Percentiles rank a stretch among this genome's conserved stretches.
phyloP scores from a whole-genome alignment of 805 yeast species.

The Wickerhamomyces alni region DNA sequence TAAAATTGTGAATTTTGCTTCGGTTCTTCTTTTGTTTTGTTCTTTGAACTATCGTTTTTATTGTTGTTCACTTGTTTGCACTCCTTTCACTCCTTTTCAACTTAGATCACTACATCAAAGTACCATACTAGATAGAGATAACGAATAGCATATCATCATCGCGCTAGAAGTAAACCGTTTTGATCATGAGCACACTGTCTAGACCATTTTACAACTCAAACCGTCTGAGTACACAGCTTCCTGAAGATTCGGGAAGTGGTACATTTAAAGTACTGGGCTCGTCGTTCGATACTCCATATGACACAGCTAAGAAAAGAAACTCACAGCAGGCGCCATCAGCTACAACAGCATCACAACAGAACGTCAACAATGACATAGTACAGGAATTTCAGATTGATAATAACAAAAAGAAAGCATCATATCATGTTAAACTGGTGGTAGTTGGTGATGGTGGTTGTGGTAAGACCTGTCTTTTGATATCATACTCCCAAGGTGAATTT shows the following conservation, averaged over 20 bases:
- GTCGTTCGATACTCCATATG: constrained; percentile 25
- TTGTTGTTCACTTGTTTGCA: no score
- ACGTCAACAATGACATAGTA: background rate
- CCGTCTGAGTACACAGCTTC: background rate
- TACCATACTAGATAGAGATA: no score
- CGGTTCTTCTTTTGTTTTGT: no score
- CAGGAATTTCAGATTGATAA: constrained; percentile 22
- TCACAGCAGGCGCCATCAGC: constrained; percentile 4
- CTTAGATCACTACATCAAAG: no score
- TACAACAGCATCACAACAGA: background rate
- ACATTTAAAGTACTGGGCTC: constrained; percentile 15
- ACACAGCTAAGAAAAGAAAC: constrained; percentile 19
- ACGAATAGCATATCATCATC: no score
- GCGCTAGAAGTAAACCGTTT: no score
- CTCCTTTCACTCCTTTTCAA: no score
- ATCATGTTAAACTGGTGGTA: constrained; percentile 56
- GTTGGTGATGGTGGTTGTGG: constrained; percentile 93
- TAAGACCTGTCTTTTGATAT: constrained; percentile 66
- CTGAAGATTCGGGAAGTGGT: constrained; percentile 9
- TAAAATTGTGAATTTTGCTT: no score
- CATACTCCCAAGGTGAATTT: constrained; percentile 64
- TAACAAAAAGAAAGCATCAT: constrained; percentile 26
- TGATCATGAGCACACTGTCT: constrained; percentile 1
- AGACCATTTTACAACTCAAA: constrained; percentile 3
- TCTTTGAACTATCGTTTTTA: no score